Evolutionary conservation across 805 yeast species (phyloP), one percentile per base, ranked within the genome.

Genomic region (Cyberlindnera galapagoensis): DNA sequence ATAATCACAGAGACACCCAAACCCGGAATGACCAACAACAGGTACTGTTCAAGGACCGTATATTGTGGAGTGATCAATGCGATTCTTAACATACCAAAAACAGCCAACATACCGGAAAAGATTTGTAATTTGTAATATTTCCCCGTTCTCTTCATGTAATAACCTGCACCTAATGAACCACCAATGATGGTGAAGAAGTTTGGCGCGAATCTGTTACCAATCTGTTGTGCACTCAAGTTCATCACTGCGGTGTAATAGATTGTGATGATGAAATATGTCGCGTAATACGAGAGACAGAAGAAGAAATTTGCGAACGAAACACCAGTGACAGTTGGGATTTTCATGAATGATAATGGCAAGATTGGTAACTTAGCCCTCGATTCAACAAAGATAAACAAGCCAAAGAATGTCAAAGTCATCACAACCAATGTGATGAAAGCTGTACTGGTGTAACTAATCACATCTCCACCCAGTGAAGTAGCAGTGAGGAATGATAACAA

Each of bases 241-340:
- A 72, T 51, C 0, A 76, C 83, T 0, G 82, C 61, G 3, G 76
- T 60, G 43, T 67, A 70, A 45, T 68, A 80, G 28, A 80, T 63
- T 1, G 90, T 87, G 17, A 73, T 57, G 52, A 76, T 78, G 51
- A 70, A 80, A 29, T 66, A 52, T 14, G 57, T 50, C 7, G 73
- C 52, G 38, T 69, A 65, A 6, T 60, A 52, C 30, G 61, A 60
- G 33, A 65, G 50, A 26, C 63, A 57, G 26, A 38, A 16, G 47
- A 74, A 74, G 69, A 80, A 73, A 48, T 77, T 76, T 7, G 82
- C 67, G 40, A 77, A 57, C 2, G 85, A 74, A 1, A 81, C 71
- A 6, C 83, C 76, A 26, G 75, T 54, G 4, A 80, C 74, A 2
- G 85, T 75, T 40, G 79, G 60, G 33, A 74, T 67, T 4, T 60